Conservation (phyloP, 1,139 yeast species). For the Candida labiduridarum region DNA sequence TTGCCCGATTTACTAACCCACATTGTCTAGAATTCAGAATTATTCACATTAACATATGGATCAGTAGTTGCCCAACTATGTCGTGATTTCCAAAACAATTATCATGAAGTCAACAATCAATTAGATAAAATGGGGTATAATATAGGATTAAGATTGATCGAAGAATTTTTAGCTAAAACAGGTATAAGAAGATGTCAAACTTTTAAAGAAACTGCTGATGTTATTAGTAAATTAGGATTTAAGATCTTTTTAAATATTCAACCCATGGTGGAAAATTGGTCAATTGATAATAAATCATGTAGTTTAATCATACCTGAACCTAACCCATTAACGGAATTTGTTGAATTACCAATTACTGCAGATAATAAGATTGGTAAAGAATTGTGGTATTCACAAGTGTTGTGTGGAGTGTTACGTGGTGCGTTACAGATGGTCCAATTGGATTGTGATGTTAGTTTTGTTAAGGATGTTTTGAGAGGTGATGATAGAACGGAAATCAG, state of each 20-base stretch:
- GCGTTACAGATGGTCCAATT: conserved; percentile 95
- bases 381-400: conserved; percentile 88
- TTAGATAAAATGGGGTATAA: conserved; percentile 93
- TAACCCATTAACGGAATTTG: conserved; percentile 93
- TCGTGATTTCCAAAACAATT: conserved; percentile 77
- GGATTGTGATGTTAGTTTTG: conserved; percentile 82
- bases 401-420: conserved; percentile 89
- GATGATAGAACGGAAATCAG: conserved; percentile 80
- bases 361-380: conserved; percentile 71
- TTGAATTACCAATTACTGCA: conserved; percentile 71
- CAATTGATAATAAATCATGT: conserved; percentile 72
- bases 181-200: conserved; percentile 80
- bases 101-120: conserved; percentile 76
- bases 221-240: conserved; percentile 84
- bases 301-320: conserved; percentile 68
- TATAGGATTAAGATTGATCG: conserved; percentile 88
- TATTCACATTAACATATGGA: conserved; percentile 91
- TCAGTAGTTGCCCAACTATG: conserved; percentile 93
- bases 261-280: conserved; percentile 79
- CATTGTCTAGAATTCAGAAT: conserved; percentile 70
- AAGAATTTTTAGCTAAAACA: conserved; percentile 88
- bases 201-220: conserved; percentile 86
- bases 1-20: neutral
- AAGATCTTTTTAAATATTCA: conserved; percentile 82
- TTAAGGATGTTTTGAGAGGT: conserved; percentile 81